phyloP scores from a whole-genome alignment of 768 basidiomycete species.

The Boletus sp. region DNA sequence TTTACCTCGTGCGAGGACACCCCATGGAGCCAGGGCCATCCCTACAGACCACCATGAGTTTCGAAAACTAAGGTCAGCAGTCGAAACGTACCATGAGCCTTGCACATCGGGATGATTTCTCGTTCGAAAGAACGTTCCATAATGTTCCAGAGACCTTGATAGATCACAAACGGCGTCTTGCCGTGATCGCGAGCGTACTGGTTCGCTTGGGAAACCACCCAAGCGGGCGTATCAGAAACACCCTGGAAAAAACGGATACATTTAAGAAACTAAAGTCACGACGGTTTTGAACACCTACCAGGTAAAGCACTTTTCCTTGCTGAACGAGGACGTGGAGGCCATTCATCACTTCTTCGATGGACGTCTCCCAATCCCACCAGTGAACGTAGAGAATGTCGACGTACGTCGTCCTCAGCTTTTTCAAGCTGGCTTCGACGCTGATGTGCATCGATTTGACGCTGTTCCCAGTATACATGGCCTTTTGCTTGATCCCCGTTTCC shows the following conservation, averaged over 20 bases:
- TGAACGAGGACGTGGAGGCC: slow-evolving; percentile 41
- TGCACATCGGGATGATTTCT: slow-evolving; percentile 44
- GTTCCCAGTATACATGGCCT: slow-evolving; percentile 37
- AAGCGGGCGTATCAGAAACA: slow-evolving; percentile 44
- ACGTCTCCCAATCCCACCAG: slow-evolving; percentile 47
- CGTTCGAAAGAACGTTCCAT: slow-evolving; percentile 49
- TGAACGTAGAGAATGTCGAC: slow-evolving; percentile 58
- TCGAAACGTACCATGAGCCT: slow-evolving; percentile 30
- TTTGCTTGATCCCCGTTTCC: slow-evolving; percentile 15
- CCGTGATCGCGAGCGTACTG: slow-evolving; percentile 38
- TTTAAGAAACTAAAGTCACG: too few relatives aligned
- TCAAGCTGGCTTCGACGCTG: slow-evolving; percentile 34
- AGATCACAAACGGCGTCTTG: slow-evolving; percentile 50
- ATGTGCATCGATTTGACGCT: slow-evolving; percentile 33
- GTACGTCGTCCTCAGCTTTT: slow-evolving; percentile 56
- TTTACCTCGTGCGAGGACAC: slow-evolving; percentile 28
- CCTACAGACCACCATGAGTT: background rate
- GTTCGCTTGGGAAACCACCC: slow-evolving; percentile 43
- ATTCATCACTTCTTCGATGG: slow-evolving; percentile 47
- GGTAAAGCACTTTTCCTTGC: slow-evolving; percentile 43
- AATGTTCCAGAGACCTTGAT: slow-evolving; percentile 47
- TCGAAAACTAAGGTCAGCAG: background rate
- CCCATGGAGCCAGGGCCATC: slow-evolving; percentile 35
- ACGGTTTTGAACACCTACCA: slow-evolving; percentile 15
- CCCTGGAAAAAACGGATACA: slow-evolving; percentile 25